These are phyloP conservation scores for Pseudozyma thailandica DNA, from an alignment of 1,284 basidiomycete genomes.

Conservation along the genomic window DNA sequence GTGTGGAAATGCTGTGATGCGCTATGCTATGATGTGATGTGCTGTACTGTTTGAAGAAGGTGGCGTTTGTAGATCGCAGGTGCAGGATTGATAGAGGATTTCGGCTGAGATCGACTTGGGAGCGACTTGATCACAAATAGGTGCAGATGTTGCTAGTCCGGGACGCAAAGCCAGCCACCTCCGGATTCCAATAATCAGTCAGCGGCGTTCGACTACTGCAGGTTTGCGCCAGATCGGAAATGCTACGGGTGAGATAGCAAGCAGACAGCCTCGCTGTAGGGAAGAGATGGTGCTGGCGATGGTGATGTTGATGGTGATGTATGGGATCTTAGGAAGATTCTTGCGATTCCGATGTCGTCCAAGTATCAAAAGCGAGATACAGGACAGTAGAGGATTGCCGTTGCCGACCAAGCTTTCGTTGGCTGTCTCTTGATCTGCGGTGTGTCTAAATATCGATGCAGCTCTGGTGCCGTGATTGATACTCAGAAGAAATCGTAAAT, in stretches of 20 bases:
- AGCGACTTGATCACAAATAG: not conserved
- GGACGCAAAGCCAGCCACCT: not conserved
- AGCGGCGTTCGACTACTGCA: not conserved
- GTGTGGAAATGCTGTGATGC: too few species aligned
- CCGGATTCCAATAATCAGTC: not conserved
- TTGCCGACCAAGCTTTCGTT: not conserved
- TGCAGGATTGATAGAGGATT: too few species aligned
- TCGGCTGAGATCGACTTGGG: too few species aligned
- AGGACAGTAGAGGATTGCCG: not conserved
- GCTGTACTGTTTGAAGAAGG: too few species aligned
- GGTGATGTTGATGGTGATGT: not conserved
- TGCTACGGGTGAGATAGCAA: not conserved
- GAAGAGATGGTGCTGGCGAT: too few species aligned
- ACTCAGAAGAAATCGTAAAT: not conserved
- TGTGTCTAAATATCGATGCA: not conserved
- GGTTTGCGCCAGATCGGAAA: not conserved
- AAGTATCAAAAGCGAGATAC: too few species aligned
- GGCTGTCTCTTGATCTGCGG: not conserved
- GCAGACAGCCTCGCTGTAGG: too few species aligned
- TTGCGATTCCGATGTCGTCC: too few species aligned
- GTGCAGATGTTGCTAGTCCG: not conserved
- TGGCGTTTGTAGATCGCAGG: too few species aligned
- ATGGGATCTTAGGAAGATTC: not conserved
- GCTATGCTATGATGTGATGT: too few species aligned
- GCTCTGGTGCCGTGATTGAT: not conserved